Percentiles rank a stretch among this genome's conserved stretches.
These are phyloP conservation scores for Colletotrichum sp. DNA, from an alignment of 2,329 filamentous ascomycete species.

Conservation along the genomic window DNA sequence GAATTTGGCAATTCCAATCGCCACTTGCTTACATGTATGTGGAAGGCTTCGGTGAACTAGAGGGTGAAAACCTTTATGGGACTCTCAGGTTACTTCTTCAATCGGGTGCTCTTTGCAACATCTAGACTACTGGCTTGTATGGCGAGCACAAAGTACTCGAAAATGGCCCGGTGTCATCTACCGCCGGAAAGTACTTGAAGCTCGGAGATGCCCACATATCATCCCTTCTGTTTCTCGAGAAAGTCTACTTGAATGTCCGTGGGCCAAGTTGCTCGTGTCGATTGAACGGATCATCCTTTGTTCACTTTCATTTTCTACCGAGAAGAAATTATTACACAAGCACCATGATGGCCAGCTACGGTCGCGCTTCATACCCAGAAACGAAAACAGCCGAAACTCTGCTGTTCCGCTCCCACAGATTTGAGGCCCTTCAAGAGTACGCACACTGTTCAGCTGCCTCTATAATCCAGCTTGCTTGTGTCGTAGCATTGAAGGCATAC, in stretches of 20 bases:
- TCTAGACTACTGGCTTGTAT: background rate
- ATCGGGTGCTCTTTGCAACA: background rate
- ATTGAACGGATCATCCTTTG: background rate
- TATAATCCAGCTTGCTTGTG: background rate
- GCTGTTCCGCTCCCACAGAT: background rate
- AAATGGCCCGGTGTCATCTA: background rate
- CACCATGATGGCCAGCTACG: background rate
- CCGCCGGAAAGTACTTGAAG: background rate
- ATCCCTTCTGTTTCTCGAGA: background rate
- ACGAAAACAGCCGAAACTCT: background rate
- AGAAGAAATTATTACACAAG: background rate
- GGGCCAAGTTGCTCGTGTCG: background rate
- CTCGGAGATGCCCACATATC: background rate
- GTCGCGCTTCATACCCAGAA: too few relatives aligned
- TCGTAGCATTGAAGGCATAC: background rate
- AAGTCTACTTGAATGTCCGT: background rate
- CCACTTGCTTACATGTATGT: background rate
- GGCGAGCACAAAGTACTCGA: background rate
- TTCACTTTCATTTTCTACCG: background rate
- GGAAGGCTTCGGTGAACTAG: background rate
- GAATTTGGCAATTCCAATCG: background rate
- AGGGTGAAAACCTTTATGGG: background rate
- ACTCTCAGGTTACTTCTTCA: background rate
- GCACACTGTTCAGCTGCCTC: background rate
- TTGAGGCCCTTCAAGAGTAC: background rate